These are phyloP conservation scores for Xylaria sp. DNA, from an alignment of 2,329 filamentous ascomycete genomes.

Conservation along the genomic window DNA sequence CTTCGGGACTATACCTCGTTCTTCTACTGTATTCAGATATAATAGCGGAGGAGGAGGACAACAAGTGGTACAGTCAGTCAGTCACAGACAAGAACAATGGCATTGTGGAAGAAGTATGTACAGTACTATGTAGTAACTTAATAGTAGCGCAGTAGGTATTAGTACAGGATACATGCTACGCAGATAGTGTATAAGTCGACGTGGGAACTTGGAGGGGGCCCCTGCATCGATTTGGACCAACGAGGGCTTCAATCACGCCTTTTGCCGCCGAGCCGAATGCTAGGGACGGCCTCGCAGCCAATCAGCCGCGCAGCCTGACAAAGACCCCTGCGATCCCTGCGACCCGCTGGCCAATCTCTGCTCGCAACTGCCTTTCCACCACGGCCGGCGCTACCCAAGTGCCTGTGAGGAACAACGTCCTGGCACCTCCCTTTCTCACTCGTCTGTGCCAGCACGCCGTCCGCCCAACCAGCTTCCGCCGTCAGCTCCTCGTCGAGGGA, in stretches of 20 bases:
- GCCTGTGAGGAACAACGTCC: slow-evolving; percentile 50
- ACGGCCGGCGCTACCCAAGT: slow-evolving; percentile 48
- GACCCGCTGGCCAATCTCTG: slow-evolving; percentile 41
- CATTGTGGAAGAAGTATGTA: neutral
- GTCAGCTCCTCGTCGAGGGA: slow-evolving; percentile 39
- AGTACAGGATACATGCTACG: neutral
- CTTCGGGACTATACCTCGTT: neutral
- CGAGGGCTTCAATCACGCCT: slow-evolving; percentile 46
- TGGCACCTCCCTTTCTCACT: slow-evolving; percentile 43
- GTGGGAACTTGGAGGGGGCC: slow-evolving; percentile 35
- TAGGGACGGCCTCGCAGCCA: slow-evolving; percentile 46
- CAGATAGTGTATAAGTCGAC: slow-evolving; percentile 7
- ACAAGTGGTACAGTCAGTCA: neutral
- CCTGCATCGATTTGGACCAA: slow-evolving; percentile 45
- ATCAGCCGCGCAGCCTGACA: slow-evolving; percentile 43
- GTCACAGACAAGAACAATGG: neutral
- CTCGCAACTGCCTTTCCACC: slow-evolving; percentile 53
- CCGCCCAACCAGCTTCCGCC: slow-evolving; percentile 49
- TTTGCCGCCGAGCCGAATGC: slow-evolving; percentile 51
- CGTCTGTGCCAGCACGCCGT: slow-evolving; percentile 41
- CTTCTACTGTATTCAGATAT: neutral
- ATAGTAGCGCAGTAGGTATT: neutral
- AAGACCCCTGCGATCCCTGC: slow-evolving; percentile 30
- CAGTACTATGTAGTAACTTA: neutral
- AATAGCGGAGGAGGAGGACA: neutral